Conservation (phyloP, 139 green algal genomes). For the Micromonas commoda region DNA sequence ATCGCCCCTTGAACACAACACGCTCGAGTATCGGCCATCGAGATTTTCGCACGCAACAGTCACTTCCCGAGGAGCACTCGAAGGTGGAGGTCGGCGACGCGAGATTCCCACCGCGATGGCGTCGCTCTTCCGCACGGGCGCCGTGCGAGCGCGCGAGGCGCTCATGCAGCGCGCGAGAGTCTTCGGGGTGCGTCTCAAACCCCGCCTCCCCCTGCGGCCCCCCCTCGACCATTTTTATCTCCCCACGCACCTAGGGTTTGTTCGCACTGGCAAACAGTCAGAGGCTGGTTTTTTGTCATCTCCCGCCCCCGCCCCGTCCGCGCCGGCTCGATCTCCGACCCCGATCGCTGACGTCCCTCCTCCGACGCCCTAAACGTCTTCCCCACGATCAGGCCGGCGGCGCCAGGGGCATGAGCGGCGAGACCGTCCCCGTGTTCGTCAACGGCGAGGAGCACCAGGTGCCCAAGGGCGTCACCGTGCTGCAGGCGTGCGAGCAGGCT, state of each 20-base stretch:
- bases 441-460: constrained; percentile 74
- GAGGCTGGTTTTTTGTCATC: no score
- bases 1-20: no score
- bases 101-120: neutral
- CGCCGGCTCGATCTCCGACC: no score
- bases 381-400: neutral
- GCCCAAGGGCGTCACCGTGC: constrained; percentile 77
- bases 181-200: neutral
- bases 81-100: no score
- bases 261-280: neutral
- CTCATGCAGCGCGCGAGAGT: neutral
- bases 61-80: no score
- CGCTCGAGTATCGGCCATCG: no score
- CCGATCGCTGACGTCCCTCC: neutral
- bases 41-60: no score
- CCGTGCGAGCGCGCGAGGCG: no score
- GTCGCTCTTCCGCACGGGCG: neutral
- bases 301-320: no score
- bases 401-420: neutral
- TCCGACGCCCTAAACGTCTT: neutral
- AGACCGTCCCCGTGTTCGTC: constrained; percentile 80
- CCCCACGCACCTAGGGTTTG: neutral
- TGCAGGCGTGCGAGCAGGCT: constrained; percentile 91
- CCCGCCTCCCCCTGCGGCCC: no score
- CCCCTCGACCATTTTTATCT: neutral